These are phyloP conservation scores for Paecilomyces sp. DNA, from an alignment of 2,329 filamentous ascomycete genomes.

Conservation along the genomic window DNA sequence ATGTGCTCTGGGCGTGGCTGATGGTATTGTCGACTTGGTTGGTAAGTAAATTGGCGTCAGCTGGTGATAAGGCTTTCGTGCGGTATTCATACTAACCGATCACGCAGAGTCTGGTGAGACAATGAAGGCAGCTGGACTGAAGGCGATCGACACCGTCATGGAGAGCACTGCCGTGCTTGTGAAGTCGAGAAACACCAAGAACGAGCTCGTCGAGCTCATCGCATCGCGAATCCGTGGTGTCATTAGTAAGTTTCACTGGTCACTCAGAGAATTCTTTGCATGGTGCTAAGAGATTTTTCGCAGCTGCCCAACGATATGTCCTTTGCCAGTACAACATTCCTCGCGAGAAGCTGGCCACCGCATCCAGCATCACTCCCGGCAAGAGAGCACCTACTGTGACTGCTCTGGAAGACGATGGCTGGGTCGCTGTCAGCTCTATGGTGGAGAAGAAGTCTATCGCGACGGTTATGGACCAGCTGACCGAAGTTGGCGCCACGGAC, in stretches of 20 bases:
- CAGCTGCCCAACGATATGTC: constrained; percentile 81
- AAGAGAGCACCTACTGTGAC: constrained; percentile 90
- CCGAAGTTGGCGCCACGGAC: constrained; percentile 69
- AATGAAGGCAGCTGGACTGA: constrained; percentile 91
- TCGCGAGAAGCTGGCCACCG: constrained; percentile 58
- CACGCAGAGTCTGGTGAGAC: constrained; percentile 86
- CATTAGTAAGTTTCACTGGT: constrained; percentile 54
- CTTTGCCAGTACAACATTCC: constrained; percentile 95
- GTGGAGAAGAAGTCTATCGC: constrained; percentile 83
- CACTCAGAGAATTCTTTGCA: not conserved
- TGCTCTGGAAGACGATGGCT: constrained; percentile 77
- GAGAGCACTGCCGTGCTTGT: constrained; percentile 84
- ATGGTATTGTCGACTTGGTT: constrained; percentile 95
- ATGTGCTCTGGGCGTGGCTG: constrained; percentile 88
- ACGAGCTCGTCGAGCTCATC: constrained; percentile 77
- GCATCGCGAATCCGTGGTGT: constrained; percentile 82
- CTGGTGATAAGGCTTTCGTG: not conserved
- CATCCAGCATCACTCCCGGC: constrained; percentile 76
- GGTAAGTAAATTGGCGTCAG: constrained; percentile 52
- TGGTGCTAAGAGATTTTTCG: not conserved
- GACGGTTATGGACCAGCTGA: constrained; percentile 77
- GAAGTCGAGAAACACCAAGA: constrained; percentile 77
- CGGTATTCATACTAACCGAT: not conserved
- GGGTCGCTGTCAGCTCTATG: constrained; percentile 94
- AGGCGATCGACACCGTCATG: constrained; percentile 89